phyloP scores from a whole-genome alignment of 371 early-diverging fungal species.

The Chytridium lagenaria region DNA sequence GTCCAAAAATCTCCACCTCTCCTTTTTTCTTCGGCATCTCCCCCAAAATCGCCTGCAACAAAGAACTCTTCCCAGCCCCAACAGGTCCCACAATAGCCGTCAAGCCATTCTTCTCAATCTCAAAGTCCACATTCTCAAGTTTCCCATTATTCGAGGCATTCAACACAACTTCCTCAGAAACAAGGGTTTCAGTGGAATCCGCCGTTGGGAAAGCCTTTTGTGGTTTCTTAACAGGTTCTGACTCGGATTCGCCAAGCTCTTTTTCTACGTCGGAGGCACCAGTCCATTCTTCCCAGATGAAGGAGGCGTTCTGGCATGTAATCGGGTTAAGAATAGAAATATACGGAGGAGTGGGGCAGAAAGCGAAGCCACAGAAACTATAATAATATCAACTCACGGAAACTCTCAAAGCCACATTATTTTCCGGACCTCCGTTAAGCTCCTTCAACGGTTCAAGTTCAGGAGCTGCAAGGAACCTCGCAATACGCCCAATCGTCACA shows the following conservation, averaged over 20 bases:
- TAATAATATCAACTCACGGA: too few species aligned
- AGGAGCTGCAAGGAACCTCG: neutral
- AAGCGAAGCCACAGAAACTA: too few species aligned
- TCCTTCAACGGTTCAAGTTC: too few species aligned
- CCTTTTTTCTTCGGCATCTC: conserved; percentile 36
- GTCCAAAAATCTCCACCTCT: neutral
- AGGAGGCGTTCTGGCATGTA: neutral
- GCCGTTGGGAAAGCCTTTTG: conserved; percentile 2
- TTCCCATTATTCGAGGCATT: neutral
- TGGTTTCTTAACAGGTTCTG: neutral
- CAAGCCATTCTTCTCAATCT: too few species aligned
- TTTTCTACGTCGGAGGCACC: conserved; percentile 2
- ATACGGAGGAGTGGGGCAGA: too few species aligned
- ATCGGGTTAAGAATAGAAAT: neutral
- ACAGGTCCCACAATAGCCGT: conserved; percentile 33
- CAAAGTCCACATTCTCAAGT: too few species aligned
- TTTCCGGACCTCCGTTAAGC: too few species aligned
- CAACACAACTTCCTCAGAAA: neutral
- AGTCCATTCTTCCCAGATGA: conserved; percentile 13
- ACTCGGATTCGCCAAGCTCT: too few species aligned
- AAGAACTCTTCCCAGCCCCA: conserved; percentile 37
- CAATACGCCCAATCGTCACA: too few species aligned
- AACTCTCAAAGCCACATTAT: too few species aligned
- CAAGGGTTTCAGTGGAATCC: neutral
- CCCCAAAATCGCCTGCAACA: conserved; percentile 45